Evolutionary conservation across 2,329 filamentous ascomycete genomes (phyloP), one percentile per base, ranked within the genome.

Genomic region (Ceratocystiopsis sp.): DNA sequence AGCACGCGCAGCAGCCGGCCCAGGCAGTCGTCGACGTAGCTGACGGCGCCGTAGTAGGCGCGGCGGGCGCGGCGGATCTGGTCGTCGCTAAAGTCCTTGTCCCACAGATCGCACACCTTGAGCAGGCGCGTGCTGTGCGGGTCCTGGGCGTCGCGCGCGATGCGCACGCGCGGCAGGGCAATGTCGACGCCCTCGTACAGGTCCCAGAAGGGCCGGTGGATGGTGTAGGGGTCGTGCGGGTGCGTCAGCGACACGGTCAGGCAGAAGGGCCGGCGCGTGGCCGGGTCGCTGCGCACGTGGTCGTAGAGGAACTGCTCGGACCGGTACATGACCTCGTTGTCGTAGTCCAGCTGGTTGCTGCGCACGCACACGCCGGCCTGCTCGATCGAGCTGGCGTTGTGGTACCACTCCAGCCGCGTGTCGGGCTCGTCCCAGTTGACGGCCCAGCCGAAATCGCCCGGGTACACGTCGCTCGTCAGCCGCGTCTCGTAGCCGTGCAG

Each of bases 351-450:
- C 67, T 95, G 87, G 64, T 95, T 95, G 62, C 84, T 93, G 51
- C 86, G 75, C 36, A 93, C 80, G 54, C 86, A 93, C 29, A 80
- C 75, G 11, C 87, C 87, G 1, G 87, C 87, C 60, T 95, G 85
- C 55, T 89, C 67, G 52, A 95, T 89, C 8, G 86, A 94, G 55
- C 84, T 87, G 62, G 87, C 86, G 59, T 95, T 94, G 68, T 95
- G 87, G 59, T 91, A 95, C 84, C 86, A 95, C 62, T 95, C 87
- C 37, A 89, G 75, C 38, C 87, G 75, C 36, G 76, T 78, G 33
- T 86, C 79, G 12, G 87, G 86, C 59, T 87, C 78, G 57, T 95
- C 87, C 87, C 87, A 95, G 63, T 94, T 87, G 49, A 94, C 87
- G 13, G 80, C 80, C 87, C 87, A 95, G 50, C 87, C 87, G 56